Evolutionary conservation across 2,329 filamentous ascomycete genomes (phyloP), one percentile per base, ranked within the genome.

Genomic region (Ciborinia camelliae): DNA sequence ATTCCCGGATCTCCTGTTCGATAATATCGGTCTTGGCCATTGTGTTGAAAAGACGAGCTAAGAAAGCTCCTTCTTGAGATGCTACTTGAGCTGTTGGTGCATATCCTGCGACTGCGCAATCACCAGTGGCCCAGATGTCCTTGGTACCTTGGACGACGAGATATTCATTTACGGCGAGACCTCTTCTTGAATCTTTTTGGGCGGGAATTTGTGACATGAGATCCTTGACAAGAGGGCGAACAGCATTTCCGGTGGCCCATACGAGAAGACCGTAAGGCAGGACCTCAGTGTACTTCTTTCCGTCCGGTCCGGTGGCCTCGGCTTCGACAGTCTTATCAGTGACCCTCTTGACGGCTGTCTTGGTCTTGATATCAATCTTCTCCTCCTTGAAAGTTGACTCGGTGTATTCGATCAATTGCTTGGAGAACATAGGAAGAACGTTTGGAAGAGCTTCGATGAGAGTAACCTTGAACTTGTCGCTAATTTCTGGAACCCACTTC

Each of bases 331-430:
- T 89, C 80, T 90, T 96, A 74, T 95, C 89, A 39, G 92, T 96
- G 66, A 99, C 95, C 68, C 90, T 93, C 85, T 98, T 98, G 77
- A 99, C 95, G 89, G 97, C 96, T 71, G 95, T 98, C 86, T 98
- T 98, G 73, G 95, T 96, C 79, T 91, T 90, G 80, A 99, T 97
- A 73, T 91, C 89, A 76, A 99, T 99, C 76, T 92, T 93, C 80
- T 99, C 95, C 82, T 99, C 95, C 81, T 96, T 95, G 83, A 99
- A 96, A 54, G 94, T 97, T 79, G 93, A 94, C 81, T 99, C 95
- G 72, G 95, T 99, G 84, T 99, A 99, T 75, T 99, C 95, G 76
- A 99, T 98, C 75, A 99, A 84, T 79, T 97, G 92, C 86, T 98
- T 98, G 77, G 92, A 97, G 85, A 99, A 99, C 84, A 93, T 96